Percentiles rank a stretch among this genome's conserved stretches.
These are phyloP conservation scores for Thalassiosira profunda DNA, from an alignment of 108 stramenopile species.

Conservation along the genomic window DNA sequence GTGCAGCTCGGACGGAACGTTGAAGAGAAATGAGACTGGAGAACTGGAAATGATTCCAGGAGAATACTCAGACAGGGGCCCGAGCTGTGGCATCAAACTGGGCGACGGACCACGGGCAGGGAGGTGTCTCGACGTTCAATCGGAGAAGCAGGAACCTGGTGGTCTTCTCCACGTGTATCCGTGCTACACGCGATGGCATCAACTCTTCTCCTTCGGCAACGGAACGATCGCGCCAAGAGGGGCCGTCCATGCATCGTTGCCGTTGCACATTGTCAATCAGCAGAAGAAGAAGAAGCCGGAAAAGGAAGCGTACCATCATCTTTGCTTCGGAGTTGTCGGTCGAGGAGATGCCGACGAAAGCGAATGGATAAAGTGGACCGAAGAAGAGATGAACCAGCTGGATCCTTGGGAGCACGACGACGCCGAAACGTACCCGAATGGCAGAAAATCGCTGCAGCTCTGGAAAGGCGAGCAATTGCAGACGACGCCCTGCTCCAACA, in stretches of 20 bases:
- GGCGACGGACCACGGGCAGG: conserved; percentile 79
- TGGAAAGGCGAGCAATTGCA: conserved; percentile 76
- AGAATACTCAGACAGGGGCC: conserved; percentile 68
- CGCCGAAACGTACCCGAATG: conserved; percentile 45
- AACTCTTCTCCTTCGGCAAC: conserved; percentile 88
- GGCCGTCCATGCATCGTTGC: conserved; percentile 69
- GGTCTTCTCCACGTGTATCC: conserved; percentile 77
- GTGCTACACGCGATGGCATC: conserved; percentile 84
- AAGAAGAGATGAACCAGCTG: conserved; percentile 35
- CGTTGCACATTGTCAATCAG: conserved; percentile 55
- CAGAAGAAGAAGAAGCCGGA: conserved; percentile 31
- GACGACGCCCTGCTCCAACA: conserved; percentile 78
- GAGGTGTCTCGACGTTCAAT: conserved; percentile 83
- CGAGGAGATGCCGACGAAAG: conserved; percentile 72
- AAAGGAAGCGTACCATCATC: conserved; percentile 51
- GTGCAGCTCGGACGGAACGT: conserved; percentile 81
- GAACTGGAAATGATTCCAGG: conserved; percentile 71
- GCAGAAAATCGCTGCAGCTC: conserved; percentile 38
- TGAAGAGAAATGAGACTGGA: conserved; percentile 68
- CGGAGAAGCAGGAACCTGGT: conserved; percentile 65
- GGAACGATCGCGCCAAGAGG: conserved; percentile 66
- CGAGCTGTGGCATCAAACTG: conserved; percentile 74
- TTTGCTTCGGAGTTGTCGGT: conserved; percentile 77
- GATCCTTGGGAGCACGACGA: conserved; percentile 43
- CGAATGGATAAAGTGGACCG: conserved; percentile 56